Evolutionary conservation across 2,329 filamentous ascomycete species (phyloP).

Genomic region (Fusarium sp.): DNA sequence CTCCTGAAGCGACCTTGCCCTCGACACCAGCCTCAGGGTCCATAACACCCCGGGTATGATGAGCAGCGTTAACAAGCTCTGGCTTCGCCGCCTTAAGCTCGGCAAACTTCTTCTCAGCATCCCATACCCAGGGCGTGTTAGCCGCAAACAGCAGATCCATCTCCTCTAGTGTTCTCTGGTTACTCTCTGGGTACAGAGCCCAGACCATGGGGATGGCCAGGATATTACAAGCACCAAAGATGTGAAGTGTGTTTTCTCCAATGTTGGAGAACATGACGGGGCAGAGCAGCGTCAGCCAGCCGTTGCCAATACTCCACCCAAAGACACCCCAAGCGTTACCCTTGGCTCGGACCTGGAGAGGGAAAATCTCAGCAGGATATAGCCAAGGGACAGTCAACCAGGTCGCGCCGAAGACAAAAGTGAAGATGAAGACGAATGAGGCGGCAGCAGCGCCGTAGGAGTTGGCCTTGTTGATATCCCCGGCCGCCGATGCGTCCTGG

Average conservation of each 20-base stretch:
- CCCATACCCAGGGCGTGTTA: conserved; percentile 78
- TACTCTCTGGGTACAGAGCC: conserved; percentile 82
- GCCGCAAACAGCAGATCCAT: conserved; percentile 82
- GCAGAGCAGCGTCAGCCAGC: conserved; percentile 70
- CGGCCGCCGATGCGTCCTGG: conserved; percentile 62
- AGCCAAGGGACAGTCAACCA: conserved; percentile 72
- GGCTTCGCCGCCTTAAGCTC: conserved; percentile 74
- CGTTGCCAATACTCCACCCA: conserved; percentile 83
- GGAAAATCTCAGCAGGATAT: conserved; percentile 82
- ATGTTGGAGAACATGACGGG: conserved; percentile 57
- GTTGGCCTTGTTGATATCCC: conserved; percentile 60
- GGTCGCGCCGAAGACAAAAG: conserved; percentile 58
- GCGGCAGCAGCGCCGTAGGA: conserved; percentile 76
- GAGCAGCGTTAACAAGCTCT: conserved; percentile 49
- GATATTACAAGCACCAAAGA: conserved; percentile 79
- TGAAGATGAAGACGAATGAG: conserved; percentile 77
- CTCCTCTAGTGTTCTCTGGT: conserved; percentile 81
- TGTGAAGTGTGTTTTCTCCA: conserved; percentile 79
- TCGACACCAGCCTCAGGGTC: conserved; percentile 19
- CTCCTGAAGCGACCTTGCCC: conserved; percentile 11
- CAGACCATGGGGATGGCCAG: conserved; percentile 79
- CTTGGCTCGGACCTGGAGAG: conserved; percentile 78
- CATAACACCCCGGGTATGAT: conserved; percentile 11
- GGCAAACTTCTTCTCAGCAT: conserved; percentile 76
- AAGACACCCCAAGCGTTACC: conserved; percentile 84